phyloP scores from a whole-genome alignment of 1,284 basidiomycete species.

The Ceratorhiza oryzae-sativae region DNA sequence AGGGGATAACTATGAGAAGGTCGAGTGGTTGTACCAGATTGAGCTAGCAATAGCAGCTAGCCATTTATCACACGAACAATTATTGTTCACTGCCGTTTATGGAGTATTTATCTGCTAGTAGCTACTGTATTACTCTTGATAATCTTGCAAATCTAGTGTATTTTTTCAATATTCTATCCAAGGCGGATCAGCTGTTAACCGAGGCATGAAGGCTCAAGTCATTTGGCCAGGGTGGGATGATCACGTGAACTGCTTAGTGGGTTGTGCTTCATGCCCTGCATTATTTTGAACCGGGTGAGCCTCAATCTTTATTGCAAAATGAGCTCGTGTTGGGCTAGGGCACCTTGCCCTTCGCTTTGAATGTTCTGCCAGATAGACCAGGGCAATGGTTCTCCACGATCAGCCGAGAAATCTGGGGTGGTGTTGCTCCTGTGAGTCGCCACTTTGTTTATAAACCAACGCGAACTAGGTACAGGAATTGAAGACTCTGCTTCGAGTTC shows the following conservation, averaged over 20 bases:
- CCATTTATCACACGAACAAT: too few relatives aligned
- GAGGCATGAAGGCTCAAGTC: too few relatives aligned
- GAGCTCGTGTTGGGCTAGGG: neutral
- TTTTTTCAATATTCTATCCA: too few relatives aligned
- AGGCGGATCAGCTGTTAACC: too few relatives aligned
- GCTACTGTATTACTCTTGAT: too few relatives aligned
- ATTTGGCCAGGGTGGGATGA: neutral
- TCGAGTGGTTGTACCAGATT: too few relatives aligned
- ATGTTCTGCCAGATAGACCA: neutral
- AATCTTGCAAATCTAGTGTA: too few relatives aligned
- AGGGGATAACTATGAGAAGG: slow-evolving; percentile 6
- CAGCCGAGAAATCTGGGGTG: neutral
- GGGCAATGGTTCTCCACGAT: neutral
- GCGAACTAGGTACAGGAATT: neutral
- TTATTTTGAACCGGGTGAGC: neutral
- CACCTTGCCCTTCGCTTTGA: neutral
- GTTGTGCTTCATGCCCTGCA: neutral
- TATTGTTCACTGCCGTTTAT: too few relatives aligned
- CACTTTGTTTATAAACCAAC: neutral
- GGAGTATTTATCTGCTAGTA: too few relatives aligned
- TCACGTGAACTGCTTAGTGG: neutral
- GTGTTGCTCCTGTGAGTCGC: neutral
- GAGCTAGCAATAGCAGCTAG: too few relatives aligned
- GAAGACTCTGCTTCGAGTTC: slow-evolving; percentile 1
- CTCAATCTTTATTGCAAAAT: neutral